Evolutionary conservation across 768 basidiomycete genomes (phyloP).

Genomic region (Termitomyces sp.): DNA sequence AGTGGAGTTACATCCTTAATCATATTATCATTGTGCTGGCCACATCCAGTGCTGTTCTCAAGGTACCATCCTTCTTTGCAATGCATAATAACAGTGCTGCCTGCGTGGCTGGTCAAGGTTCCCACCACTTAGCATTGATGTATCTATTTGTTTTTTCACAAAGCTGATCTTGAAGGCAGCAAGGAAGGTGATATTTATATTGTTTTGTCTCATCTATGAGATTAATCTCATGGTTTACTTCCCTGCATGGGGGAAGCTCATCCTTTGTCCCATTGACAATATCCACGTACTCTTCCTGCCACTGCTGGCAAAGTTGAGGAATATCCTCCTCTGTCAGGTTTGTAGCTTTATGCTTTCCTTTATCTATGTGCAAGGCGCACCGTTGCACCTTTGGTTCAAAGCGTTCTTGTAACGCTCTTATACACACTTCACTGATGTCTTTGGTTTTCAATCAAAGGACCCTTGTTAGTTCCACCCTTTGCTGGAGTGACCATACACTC

Average conservation of each 20-base stretch:
- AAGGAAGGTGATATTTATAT: constrained; percentile 11
- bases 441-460: too few species aligned
- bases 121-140: constrained; percentile 32
- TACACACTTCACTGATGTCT: too few species aligned
- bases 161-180: constrained; percentile 26
- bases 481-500: too few species aligned
- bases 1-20: too few species aligned
- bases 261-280: constrained; percentile 3
- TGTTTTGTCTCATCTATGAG: constrained; percentile 29
- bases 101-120: constrained; percentile 8
- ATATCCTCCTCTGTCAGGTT: too few species aligned
- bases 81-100: constrained; percentile 26
- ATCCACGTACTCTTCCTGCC: too few species aligned
- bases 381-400: too few species aligned
- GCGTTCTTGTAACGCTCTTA: too few species aligned
- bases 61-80: constrained; percentile 20
- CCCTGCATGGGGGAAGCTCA: constrained; percentile 28
- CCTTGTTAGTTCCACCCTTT: too few species aligned
- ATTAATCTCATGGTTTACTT: constrained; percentile 36
- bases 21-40: neutral
- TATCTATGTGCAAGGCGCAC: too few species aligned
- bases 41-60: neutral
- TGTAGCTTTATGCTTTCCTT: too few species aligned
- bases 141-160: constrained; percentile 32
- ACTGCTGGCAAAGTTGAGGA: too few species aligned